A percentile compares a stretch with the other conserved stretches of the same genome.
Evolutionary conservation across 768 basidiomycete genomes (phyloP).

Genomic region (Suillus sp.): DNA sequence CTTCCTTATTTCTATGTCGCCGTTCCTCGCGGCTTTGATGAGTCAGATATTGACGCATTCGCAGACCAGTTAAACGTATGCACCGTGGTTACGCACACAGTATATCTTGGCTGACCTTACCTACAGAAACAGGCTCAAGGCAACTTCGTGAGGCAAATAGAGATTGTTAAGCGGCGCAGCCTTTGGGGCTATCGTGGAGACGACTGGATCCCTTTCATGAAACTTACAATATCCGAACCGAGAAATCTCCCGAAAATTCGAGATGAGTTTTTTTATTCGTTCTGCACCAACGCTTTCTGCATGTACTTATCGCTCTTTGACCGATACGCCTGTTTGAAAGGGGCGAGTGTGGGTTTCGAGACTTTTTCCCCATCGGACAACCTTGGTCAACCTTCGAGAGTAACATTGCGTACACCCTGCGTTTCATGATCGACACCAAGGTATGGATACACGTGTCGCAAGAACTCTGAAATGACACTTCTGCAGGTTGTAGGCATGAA

Average conservation of each 20-base stretch:
- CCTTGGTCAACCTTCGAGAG: constrained; percentile 83
- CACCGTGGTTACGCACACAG: constrained; percentile 8
- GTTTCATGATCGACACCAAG: constrained; percentile 98
- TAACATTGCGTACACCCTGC: constrained; percentile 86
- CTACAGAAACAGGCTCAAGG: constrained; percentile 31
- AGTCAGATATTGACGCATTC: constrained; percentile 68
- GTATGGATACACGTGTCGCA: constrained; percentile 40
- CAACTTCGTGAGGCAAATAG: constrained; percentile 50
- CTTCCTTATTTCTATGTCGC: constrained; percentile 93
- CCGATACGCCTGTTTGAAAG: constrained; percentile 68
- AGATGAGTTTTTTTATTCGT: constrained; percentile 65
- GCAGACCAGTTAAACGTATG: constrained; percentile 74
- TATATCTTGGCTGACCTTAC: neutral
- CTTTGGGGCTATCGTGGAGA: constrained; percentile 92
- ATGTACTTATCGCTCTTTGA: constrained; percentile 20
- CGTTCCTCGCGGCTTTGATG: constrained; percentile 79
- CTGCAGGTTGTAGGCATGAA: constrained; percentile 95
- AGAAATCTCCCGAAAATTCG: constrained; percentile 82
- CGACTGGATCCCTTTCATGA: constrained; percentile 77
- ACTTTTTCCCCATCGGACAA: constrained; percentile 50
- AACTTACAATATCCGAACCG: constrained; percentile 74
- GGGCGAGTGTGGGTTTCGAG: constrained; percentile 69
- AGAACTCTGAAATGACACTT: constrained; percentile 8
- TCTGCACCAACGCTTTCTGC: constrained; percentile 7
- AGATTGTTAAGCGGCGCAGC: constrained; percentile 65